Conservation (phyloP, 2,329 filamentous ascomycete genomes). For the Botrytis medusae region DNA sequence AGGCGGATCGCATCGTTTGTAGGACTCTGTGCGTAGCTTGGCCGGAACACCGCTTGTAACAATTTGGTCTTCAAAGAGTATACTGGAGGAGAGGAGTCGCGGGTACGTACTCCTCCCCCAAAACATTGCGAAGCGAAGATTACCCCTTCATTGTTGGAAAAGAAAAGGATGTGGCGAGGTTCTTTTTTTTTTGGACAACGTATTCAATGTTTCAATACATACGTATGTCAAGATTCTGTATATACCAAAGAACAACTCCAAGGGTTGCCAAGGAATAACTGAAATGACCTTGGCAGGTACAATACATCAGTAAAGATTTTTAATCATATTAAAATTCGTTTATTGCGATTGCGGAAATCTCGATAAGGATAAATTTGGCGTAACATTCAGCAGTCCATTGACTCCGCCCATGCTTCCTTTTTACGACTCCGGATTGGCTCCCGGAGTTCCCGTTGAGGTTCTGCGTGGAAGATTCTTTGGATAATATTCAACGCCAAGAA, state of each 20-base stretch:
- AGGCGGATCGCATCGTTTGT: slow-evolving; percentile 7
- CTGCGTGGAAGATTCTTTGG: slow-evolving; percentile 13
- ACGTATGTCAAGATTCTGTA: background rate
- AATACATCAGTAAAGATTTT: background rate
- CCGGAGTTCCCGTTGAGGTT: slow-evolving; percentile 3
- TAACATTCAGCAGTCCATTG: background rate
- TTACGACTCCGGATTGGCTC: slow-evolving; percentile 15
- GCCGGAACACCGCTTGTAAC: slow-evolving; percentile 17
- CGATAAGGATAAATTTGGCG: background rate
- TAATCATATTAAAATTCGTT: background rate
- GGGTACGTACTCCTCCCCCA: background rate
- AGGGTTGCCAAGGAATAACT: background rate
- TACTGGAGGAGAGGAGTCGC: background rate
- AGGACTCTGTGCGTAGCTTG: slow-evolving; percentile 5
- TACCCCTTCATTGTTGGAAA: slow-evolving; percentile 2
- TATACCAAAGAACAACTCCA: background rate
- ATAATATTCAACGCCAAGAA: slow-evolving; percentile 7
- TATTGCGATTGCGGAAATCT: background rate
- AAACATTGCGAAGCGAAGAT: background rate
- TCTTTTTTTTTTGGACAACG: background rate
- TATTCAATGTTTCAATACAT: background rate
- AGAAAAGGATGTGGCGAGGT: background rate
- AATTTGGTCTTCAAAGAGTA: slow-evolving; percentile 1
- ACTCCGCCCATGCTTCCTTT: slow-evolving; percentile 4
- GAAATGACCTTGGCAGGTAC: slow-evolving; percentile 6